Evolutionary conservation across 331 rosid genomes (phyloP).

Genomic region (Spiraea crenata): DNA sequence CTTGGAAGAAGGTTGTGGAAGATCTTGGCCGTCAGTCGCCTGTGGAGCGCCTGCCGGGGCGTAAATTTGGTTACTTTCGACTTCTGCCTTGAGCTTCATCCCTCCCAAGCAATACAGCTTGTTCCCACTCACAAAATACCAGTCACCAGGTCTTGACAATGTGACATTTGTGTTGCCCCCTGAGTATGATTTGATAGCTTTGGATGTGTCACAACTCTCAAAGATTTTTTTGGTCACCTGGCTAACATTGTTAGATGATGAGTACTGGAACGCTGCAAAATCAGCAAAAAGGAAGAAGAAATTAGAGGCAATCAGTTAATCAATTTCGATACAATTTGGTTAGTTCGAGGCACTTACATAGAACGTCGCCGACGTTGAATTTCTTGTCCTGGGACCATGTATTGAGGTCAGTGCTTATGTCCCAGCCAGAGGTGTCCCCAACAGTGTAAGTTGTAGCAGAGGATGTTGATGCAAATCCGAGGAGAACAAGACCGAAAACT

Average conservation of each 20-base stretch:
- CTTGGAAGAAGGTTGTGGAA: constrained; percentile 48
- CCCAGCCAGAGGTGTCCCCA: constrained; percentile 90
- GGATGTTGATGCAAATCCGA: constrained; percentile 32
- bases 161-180: constrained; percentile 72
- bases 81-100: constrained; percentile 63
- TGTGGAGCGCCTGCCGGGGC: constrained; percentile 47
- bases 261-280: constrained; percentile 61
- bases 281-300: neutral
- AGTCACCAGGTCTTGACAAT: constrained; percentile 55
- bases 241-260: constrained; percentile 50
- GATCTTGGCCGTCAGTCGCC: constrained; percentile 19
- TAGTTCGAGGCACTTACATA: constrained; percentile 39
- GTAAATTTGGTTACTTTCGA: constrained; percentile 28
- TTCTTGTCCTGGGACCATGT: constrained; percentile 62
- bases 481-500: constrained; percentile 18
- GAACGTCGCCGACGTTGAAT: constrained; percentile 57
- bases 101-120: constrained; percentile 79
- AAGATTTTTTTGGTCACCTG: constrained; percentile 60
- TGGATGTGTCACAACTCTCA: constrained; percentile 62
- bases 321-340: neutral
- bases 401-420: constrained; percentile 65
- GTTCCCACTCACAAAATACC: constrained; percentile 65
- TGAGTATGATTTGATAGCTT: constrained; percentile 34
- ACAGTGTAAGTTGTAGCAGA: constrained; percentile 56
- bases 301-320: neutral